Base-by-base conservation (phyloP, 805 yeast genomes). In the Candida mattraensis region DNA sequence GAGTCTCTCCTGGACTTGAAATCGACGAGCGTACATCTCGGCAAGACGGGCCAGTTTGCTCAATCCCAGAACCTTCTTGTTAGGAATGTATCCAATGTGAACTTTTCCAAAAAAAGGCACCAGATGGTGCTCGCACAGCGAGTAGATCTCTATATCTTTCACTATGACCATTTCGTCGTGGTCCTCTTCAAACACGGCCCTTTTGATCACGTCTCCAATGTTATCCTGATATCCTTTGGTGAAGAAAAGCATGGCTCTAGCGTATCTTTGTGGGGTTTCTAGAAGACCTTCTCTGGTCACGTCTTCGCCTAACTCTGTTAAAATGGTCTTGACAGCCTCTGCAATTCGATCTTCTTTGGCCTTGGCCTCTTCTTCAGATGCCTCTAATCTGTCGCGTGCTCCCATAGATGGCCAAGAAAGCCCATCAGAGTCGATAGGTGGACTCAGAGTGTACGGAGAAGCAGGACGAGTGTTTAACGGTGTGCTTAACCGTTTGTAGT, bases 81-180 rank as follows among this genome's bases (percentile, higher is more conserved):
- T 86, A 43, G 99, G 99, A 48, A 93, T 89, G 65, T 93, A 93
- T n/a, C 94, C 99, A 48, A 93, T 93, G 56, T 91, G 97, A 35
- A 91, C 95, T 55, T 91, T 93, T 39, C 99, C 99, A 53, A 80
- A 86, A 60, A 93, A 93, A 15, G 99, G 99, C 18, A 94, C 99
- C 53, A 93, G 67, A 64, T 93, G 99, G 61, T 93, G 99, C 64
- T 93, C 99, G 64, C 99, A 93, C 35, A 93, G 69, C 3, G 96
- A 87, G 60, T 81, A 85, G 35, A 93, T 77, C 51, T 87, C 96
- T 39, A 93, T 93, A 61, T 93, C 97, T 56, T 91, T 76, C 17
- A 93, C 99, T 46, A 93, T 89, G 30, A 93, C 98, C 98, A 93
- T 93, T 58, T 93, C 99, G 60, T 93, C 98, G 58, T 93, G 99